Evolutionary conservation across 352 stramenopile genomes (phyloP), one percentile per base, ranked within the genome.

Genomic region (Discostella stelligera): DNA sequence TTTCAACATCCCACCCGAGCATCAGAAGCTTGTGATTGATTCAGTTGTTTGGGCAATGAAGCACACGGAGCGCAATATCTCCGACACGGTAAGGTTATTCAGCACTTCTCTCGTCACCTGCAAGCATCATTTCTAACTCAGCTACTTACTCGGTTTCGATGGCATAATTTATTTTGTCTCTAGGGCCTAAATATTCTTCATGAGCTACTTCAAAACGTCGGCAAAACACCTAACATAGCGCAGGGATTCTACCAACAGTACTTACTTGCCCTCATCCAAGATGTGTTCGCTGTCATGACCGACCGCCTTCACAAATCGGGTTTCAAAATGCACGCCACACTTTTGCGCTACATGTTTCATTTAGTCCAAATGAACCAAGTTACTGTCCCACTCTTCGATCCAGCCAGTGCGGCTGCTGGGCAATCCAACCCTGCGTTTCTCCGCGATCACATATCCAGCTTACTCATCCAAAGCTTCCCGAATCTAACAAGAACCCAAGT

Each of bases 31-130:
- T 18, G 96, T 99, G 16, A 95, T 99, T 20, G 96, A 99, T 87
- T 97, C 95, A 55, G 96, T 99, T 73, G 97, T 99, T 59, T 99
- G 97, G 97, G 98, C 96, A 9, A 98, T 99, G 89, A 99, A 99
- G 89, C 97, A 99, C 85, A 99, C 96, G 20, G 97, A 99, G 83
- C 92, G 97, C 66, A 98, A 98, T 71, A 98, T 99, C 66, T 94
- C 95, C 20, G 97, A 99, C 78, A 98, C 94, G 71, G 94, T 89
- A 74, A 74, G 82, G 82, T 23, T 52, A 41, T 49, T 59, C 10
- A 69, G 0, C 27, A 46, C 37, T 53, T 10, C 27, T 59, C 25
- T 65, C 41, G 27, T 39, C 63, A 50, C 93, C 86, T 48, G 83
- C 54, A 52, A 20, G 16, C 55, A 32, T 44, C 2, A 46, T 39